These are phyloP conservation scores for Trichoderma koningii DNA, from an alignment of 2,329 filamentous ascomycete genomes.

Conservation along the genomic window DNA sequence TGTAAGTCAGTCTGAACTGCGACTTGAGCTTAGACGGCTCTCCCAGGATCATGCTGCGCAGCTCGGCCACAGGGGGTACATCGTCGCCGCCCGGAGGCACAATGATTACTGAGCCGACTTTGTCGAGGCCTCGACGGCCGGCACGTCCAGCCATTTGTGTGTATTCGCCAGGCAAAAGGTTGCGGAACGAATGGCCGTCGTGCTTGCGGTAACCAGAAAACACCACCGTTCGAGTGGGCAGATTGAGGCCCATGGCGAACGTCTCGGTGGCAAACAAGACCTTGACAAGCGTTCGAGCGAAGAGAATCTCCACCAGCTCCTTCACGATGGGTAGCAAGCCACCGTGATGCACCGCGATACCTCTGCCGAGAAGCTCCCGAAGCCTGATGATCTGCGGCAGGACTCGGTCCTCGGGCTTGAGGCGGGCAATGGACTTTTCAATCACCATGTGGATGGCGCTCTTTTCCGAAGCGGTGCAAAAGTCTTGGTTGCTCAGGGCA, in stretches of 20 bases:
- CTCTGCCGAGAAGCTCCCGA: constrained; percentile 79
- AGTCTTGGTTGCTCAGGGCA: constrained; percentile 91
- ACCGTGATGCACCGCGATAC: constrained; percentile 95
- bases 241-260: constrained; percentile 96
- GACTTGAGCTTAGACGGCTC: constrained; percentile 93
- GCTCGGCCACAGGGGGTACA: constrained; percentile 78
- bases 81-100: constrained; percentile 82
- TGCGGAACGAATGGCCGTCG: constrained; percentile 87
- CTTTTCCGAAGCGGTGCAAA: constrained; percentile 90
- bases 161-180: constrained; percentile 91
- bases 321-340: constrained; percentile 95
- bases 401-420: constrained; percentile 85
- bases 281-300: constrained; percentile 92
- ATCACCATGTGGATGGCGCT: constrained; percentile 97
- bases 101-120: constrained; percentile 91
- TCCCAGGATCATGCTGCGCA: constrained; percentile 93
- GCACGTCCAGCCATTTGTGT: constrained; percentile 98
- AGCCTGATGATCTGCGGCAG: constrained; percentile 92
- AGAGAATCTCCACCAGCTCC: constrained; percentile 94
- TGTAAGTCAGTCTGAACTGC: constrained; percentile 96
- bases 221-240: constrained; percentile 93
- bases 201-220: constrained; percentile 98
- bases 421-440: constrained; percentile 86
- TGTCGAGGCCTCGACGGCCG: constrained; percentile 87
- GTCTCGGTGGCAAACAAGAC: constrained; percentile 97